Conservation (phyloP, 345 rosid genomes). For the Eucalyptus pauciflora region DNA sequence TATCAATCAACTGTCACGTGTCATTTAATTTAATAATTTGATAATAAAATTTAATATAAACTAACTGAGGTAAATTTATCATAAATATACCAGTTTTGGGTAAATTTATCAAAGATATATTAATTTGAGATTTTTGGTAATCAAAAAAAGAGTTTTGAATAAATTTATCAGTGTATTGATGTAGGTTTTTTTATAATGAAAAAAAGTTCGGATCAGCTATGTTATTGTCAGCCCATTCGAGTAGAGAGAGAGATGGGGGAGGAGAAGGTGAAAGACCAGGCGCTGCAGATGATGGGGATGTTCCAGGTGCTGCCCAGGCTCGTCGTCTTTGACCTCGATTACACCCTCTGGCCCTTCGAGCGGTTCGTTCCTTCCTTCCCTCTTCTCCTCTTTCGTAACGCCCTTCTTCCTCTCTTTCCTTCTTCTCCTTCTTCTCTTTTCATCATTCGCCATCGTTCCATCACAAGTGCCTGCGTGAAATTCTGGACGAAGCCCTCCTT, state of each 20-base stretch:
- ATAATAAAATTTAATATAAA: no score
- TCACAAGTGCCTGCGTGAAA: not conserved
- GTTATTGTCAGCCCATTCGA: no score
- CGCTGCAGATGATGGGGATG: constrained; percentile 20
- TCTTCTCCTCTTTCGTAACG: not conserved
- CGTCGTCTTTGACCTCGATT: constrained; percentile 48
- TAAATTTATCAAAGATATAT: no score
- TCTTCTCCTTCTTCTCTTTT: not conserved
- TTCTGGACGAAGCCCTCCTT: not conserved
- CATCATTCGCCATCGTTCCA: not conserved
- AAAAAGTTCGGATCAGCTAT: no score
- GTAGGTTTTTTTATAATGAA: not conserved
- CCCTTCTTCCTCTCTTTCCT: not conserved
- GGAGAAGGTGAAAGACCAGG: constrained; percentile 27
- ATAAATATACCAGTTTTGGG: no score
- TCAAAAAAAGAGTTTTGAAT: no score
- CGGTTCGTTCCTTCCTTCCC: not conserved
- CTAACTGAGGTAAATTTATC: no score
- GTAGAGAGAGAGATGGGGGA: constrained; percentile 4
- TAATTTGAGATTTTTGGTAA: no score
- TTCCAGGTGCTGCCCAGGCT: constrained; percentile 26
- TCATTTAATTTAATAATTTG: no score
- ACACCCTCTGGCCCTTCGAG: no score
- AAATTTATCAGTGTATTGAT: no score
- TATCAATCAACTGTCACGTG: no score